These are phyloP conservation scores for Neurospora pannonica DNA, from an alignment of 495 filamentous ascomycete genomes.

Conservation along the genomic window DNA sequence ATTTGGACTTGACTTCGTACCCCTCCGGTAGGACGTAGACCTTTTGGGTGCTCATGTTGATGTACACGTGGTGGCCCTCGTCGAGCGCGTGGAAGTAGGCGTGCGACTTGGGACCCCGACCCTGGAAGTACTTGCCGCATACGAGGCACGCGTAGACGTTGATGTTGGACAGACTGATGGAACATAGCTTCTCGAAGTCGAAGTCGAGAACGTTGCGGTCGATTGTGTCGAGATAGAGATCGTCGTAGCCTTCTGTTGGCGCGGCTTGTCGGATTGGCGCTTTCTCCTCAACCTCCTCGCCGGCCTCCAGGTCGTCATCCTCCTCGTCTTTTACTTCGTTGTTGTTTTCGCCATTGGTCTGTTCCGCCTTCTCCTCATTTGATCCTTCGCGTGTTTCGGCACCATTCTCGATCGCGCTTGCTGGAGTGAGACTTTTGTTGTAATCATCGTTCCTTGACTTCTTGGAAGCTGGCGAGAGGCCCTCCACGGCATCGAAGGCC, in stretches of 20 bases:
- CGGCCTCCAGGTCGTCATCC: constrained; percentile 8
- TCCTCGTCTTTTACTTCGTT: background rate
- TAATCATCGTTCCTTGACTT: constrained; percentile 58
- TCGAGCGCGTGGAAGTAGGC: constrained; percentile 98
- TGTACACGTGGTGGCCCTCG: constrained; percentile 88
- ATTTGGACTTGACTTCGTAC: constrained; percentile 93
- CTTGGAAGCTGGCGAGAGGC: constrained; percentile 65
- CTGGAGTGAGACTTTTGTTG: constrained; percentile 23
- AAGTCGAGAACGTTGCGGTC: constrained; percentile 83
- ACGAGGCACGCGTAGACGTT: constrained; percentile 98
- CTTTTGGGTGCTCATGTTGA: constrained; percentile 92
- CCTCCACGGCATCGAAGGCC: constrained; percentile 55
- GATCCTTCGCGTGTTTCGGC: constrained; percentile 24
- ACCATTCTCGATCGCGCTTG: constrained; percentile 20
- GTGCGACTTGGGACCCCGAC: constrained; percentile 84
- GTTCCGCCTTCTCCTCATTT: background rate
- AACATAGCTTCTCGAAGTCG: constrained; percentile 98
- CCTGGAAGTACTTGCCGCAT: constrained; percentile 96
- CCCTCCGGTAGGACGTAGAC: constrained; percentile 95
- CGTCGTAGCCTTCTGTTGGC: constrained; percentile 81
- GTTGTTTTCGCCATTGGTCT: background rate
- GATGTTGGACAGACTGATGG: constrained; percentile 89
- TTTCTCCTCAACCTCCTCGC: constrained; percentile 35
- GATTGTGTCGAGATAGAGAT: constrained; percentile 97
- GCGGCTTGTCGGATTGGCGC: constrained; percentile 54